Evolutionary conservation across 805 yeast genomes (phyloP), one percentile per base, ranked within the genome.

Genomic region (Candida nanaspora): DNA sequence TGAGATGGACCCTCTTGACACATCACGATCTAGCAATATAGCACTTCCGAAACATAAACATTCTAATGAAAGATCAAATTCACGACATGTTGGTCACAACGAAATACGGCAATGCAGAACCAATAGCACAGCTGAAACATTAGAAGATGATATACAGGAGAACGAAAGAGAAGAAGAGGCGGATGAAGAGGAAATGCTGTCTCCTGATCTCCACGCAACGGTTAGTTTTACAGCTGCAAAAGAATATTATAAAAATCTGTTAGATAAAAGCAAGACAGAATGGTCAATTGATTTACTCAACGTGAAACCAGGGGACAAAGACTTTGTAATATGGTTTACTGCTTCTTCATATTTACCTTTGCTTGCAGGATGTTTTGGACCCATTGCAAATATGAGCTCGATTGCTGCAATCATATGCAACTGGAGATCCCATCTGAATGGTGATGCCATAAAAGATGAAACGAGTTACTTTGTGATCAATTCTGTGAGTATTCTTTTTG

Each of bases 291-390:
- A 56, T 2, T 50, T 52, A 26, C 47, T 62, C 16, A 49, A 52
- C 23, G 57, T 57, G 6, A 50, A 53, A 33, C 66, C 66, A 1
- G 66, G 66, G 7, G 64, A 61, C n/a, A 30, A 37, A 1, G 18
- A 44, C 16, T 62, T 61, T 32, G 39, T 54, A 5, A 21, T 57
- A 28, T 86, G 94, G 93, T 82, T 82, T 48, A 51, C 72, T 13
- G 59, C 81, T 0, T 78, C 89, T 3, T 72, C 82, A 2, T 79
- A 80, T 48, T 71, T 86, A 47, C 96, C 96, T 0, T 69, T 86
- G 21, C 55, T 82, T 7, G 79, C 89, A 1, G 87, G 91, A 5
- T 83, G 91, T 48, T 51, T 80, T 29, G 94, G 93, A 0, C 95
- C 95, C 0, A 50, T 86, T 22, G 80, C 91, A 6, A 85, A 85